Conservation (phyloP, 2,329 filamentous ascomycete species). For the Aspergillus neoniger region DNA sequence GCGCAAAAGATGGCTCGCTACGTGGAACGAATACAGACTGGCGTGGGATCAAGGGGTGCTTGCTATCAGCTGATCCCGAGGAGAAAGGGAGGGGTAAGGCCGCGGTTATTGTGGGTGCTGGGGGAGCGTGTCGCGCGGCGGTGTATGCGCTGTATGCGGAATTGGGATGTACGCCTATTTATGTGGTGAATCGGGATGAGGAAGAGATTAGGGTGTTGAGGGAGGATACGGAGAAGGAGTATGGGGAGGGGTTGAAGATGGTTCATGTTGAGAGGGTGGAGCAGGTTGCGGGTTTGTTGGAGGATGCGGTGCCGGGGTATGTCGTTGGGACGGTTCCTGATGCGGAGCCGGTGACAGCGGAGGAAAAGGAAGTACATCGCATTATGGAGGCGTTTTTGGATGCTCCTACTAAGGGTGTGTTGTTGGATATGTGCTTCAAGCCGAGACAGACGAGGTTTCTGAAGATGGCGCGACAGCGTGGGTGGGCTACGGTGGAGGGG, state of each 20-base stretch:
- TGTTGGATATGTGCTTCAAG: constrained; percentile 50
- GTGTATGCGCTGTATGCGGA: constrained; percentile 37
- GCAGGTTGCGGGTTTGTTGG: constrained; percentile 24
- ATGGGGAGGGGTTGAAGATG: constrained; percentile 17
- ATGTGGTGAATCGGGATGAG: constrained; percentile 41
- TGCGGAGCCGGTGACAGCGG: constrained; percentile 32
- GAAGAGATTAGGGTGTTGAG: constrained; percentile 31
- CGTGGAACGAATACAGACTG: constrained; percentile 49
- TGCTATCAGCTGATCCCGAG: constrained; percentile 20
- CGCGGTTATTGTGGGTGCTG: constrained; percentile 45
- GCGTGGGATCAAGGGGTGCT: constrained; percentile 43
- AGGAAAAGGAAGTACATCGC: constrained; percentile 30
- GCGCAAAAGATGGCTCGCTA: constrained; percentile 24
- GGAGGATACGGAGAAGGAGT: constrained; percentile 20
- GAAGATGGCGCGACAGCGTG: constrained; percentile 33
- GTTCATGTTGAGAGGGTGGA: constrained; percentile 33
- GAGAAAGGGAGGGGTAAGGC: constrained; percentile 20
- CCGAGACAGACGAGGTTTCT: constrained; percentile 42
- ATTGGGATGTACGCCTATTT: constrained; percentile 34
- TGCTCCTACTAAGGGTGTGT: constrained; percentile 31
- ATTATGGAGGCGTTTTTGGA: constrained; percentile 34
- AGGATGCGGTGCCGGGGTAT: constrained; percentile 31
- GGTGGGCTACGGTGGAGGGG: constrained; percentile 45
- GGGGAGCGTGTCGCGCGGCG: constrained; percentile 47
- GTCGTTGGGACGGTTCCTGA: constrained; percentile 46